Evolutionary conservation across 2,329 filamentous ascomycete species (phyloP).

Genomic region (Trichoderma koningiopsis): DNA sequence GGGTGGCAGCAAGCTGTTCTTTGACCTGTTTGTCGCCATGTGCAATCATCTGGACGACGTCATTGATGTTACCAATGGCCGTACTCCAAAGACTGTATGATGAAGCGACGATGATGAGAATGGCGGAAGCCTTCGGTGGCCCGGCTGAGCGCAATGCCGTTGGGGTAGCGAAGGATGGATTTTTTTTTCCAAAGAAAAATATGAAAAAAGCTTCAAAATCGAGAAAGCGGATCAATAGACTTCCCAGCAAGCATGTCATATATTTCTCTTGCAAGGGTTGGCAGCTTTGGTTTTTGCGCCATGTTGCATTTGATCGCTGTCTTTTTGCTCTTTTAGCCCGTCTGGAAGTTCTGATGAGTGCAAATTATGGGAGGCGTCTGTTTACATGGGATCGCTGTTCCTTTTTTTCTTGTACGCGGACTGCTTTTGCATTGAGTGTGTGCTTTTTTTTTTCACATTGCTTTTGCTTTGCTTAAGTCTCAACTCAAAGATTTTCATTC

Average conservation of each 20-base stretch:
- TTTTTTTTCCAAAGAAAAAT: not conserved
- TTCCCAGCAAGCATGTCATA: not conserved
- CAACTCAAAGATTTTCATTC: slow-evolving; percentile 33
- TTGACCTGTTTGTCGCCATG: slow-evolving; percentile 97
- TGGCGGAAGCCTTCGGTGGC: slow-evolving; percentile 29
- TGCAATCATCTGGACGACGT: slow-evolving; percentile 98
- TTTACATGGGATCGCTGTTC: slow-evolving; percentile 26
- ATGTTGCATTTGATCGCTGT: slow-evolving; percentile 45
- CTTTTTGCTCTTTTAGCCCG: slow-evolving; percentile 56
- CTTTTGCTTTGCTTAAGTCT: slow-evolving; percentile 31
- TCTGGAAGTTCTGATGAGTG: slow-evolving; percentile 48
- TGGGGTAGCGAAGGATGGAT: slow-evolving; percentile 26
- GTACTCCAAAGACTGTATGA: slow-evolving; percentile 61
- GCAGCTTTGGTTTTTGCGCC: slow-evolving; percentile 49
- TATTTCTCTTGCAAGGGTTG: not conserved
- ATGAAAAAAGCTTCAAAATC: slow-evolving; percentile 32
- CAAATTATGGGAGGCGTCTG: slow-evolving; percentile 45
- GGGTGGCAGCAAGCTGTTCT: slow-evolving; percentile 88
- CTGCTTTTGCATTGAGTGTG: slow-evolving; percentile 25
- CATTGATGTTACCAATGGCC: slow-evolving; percentile 76
- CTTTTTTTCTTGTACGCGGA: slow-evolving; percentile 5
- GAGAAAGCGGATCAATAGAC: not conserved
- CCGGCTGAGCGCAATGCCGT: slow-evolving; percentile 32
- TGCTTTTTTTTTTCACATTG: slow-evolving; percentile 25
- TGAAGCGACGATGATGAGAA: slow-evolving; percentile 17